Base-by-base conservation (phyloP, 2,329 filamentous ascomycete genomes). In the Dactylonectria macrodidyma region DNA sequence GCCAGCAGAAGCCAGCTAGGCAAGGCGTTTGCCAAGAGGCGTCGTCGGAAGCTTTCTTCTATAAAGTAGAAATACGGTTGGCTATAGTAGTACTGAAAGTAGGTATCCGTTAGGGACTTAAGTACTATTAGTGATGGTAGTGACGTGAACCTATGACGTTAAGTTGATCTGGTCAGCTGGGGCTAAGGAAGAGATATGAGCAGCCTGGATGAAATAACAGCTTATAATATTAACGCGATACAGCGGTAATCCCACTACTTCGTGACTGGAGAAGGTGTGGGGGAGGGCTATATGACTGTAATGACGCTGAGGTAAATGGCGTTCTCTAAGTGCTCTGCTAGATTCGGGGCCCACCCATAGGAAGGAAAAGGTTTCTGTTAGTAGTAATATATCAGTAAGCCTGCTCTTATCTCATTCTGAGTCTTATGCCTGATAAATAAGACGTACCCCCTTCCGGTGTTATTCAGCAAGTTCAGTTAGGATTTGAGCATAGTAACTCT, bases 1-100 rank as follows among this genome's bases (percentile, higher is more conserved):
- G 50, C 50, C 50, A 52, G 50, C 30, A 52, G 50, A 12, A 52
- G 50, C 50, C 50, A 52, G 30, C 14, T 34, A 19, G 50, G 50
- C 26, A 52, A 52, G 50, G 50, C 16, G 16, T 52, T 52, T 33
- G 24, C 50, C 12, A 34, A 30, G 30, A 52, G 50, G 24, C 50
- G 50, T n/a, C 50, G 24, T 30, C 50, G 12, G 24, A 52, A 52
- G 50, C 50, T 52, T 52, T 30, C 50, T 34, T 52, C 50, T 12
- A 12, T 30, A 5, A 52, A 52, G 30, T 52, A 52, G 50, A 9
- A 33, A 34, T 52, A 52, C 12, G 50, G 50, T 52, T 52, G 50
- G 50, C 50, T n/a, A 19, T 52, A 24, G 50, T 24, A 52, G 26
- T 30, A 52, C 8, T 30, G 24, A 34, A 52, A 52, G 50, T 52